Evolutionary conservation across 2,329 filamentous ascomycete genomes (phyloP).

Genomic region (Fusarium sp.): DNA sequence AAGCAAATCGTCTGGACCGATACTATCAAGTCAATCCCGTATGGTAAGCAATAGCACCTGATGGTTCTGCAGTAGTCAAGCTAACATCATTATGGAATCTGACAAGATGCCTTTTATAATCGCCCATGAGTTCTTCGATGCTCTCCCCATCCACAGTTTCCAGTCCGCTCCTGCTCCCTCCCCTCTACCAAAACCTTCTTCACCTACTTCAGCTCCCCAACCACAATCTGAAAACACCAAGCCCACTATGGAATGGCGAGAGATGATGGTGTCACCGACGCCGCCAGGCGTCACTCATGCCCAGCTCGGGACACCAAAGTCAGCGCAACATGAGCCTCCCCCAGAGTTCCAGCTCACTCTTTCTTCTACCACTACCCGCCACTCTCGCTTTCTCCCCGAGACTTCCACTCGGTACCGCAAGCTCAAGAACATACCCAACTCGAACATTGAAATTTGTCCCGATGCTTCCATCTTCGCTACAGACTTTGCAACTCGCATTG

Average conservation of each 20-base stretch:
- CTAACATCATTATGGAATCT: conserved; percentile 58
- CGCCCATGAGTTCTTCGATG: conserved; percentile 98
- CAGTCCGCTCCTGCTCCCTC: conserved; percentile 71
- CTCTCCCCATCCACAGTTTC: conserved; percentile 95
- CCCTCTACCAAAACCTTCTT: conserved; percentile 32
- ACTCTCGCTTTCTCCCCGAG: conserved; percentile 86
- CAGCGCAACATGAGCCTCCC: conserved; percentile 62
- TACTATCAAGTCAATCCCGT: conserved; percentile 84
- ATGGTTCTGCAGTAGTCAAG: conserved; percentile 1
- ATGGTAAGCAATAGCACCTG: conserved; percentile 58
- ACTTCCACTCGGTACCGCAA: conserved; percentile 81
- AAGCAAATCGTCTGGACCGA: conserved; percentile 91
- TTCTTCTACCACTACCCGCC: conserved; percentile 79
- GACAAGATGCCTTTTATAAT: conserved; percentile 89
- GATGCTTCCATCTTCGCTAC: conserved; percentile 83
- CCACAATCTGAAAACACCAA: conserved; percentile 55
- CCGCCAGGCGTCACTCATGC: conserved; percentile 65
- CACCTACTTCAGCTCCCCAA: conserved; percentile 50
- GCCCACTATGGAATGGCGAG: conserved; percentile 75
- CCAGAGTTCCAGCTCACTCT: conserved; percentile 91
- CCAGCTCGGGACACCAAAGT: conserved; percentile 65
- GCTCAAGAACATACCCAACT: conserved; percentile 73
- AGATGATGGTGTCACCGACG: conserved; percentile 80
- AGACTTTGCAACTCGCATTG: conserved; percentile 87
- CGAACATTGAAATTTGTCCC: conserved; percentile 89